Percentiles rank a stretch among this genome's conserved stretches.
phyloP scores from a whole-genome alignment of 2,329 filamentous ascomycete species.

The Ciborinia camelliae region DNA sequence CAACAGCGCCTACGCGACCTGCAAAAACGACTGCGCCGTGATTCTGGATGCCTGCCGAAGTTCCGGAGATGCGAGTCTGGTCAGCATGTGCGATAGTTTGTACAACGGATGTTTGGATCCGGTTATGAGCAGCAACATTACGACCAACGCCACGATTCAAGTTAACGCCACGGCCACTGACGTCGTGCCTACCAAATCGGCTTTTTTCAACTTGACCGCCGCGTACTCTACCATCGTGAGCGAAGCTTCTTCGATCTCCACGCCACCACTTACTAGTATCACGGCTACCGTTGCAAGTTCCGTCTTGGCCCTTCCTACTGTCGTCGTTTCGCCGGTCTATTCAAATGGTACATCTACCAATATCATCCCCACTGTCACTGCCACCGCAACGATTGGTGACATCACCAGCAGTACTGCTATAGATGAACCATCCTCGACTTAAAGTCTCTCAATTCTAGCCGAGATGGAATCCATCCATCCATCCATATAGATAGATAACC shows the following conservation, averaged over 20 bases:
- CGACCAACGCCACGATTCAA: not conserved
- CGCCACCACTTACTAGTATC: not conserved
- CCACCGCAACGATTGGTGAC: too few species aligned
- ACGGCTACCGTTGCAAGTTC: not conserved
- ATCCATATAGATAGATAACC: too few species aligned
- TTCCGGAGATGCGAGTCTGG: not conserved
- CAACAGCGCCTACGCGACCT: not conserved
- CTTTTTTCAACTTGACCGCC: not conserved
- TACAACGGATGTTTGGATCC: constrained; percentile 16
- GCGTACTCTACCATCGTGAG: not conserved
- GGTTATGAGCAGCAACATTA: not conserved
- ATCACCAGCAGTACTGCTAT: too few species aligned
- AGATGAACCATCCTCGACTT: too few species aligned
- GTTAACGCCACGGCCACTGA: not conserved
- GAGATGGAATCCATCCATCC: too few species aligned
- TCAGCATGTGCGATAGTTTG: constrained; percentile 9
- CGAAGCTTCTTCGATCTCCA: not conserved
- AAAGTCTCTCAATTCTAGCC: too few species aligned
- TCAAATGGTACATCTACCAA: not conserved
- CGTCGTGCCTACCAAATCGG: not conserved
- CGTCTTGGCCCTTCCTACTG: not conserved
- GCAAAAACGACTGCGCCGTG: constrained; percentile 7
- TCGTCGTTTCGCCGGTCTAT: not conserved
- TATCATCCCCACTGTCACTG: too few species aligned
- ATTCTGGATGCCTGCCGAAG: not conserved